A percentile compares a stretch with the other conserved stretches of the same genome.
Evolutionary conservation across 768 basidiomycete species (phyloP).

Genomic region (Amanita exitialis): DNA sequence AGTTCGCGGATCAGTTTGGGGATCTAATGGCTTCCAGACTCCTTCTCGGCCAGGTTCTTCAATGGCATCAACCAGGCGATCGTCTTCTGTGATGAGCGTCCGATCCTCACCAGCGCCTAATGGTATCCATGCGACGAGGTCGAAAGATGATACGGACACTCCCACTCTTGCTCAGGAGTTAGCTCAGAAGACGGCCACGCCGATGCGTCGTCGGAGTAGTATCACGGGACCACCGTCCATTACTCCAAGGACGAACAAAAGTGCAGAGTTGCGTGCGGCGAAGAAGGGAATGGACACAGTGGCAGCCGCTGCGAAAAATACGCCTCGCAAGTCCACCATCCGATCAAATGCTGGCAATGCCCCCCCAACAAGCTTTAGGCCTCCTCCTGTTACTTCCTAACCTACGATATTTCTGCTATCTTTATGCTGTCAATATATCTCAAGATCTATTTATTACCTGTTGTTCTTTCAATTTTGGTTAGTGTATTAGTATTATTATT

Average conservation of each 20-base stretch:
- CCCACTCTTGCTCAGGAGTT: background rate
- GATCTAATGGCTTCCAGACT: background rate
- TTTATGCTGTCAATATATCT: background rate
- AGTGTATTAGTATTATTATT: background rate
- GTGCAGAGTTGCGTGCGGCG: slow-evolving; percentile 58
- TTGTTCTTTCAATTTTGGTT: background rate
- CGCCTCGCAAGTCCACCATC: slow-evolving; percentile 19
- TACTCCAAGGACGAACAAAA: slow-evolving; percentile 62
- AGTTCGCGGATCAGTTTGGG: slow-evolving; percentile 36
- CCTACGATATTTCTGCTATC: background rate
- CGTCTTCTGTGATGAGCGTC: background rate
- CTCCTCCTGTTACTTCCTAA: slow-evolving; percentile 14
- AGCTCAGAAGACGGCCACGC: slow-evolving; percentile 1
- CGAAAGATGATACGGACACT: slow-evolving; percentile 4
- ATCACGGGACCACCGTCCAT: slow-evolving; percentile 48
- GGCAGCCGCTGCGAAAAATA: slow-evolving; percentile 26
- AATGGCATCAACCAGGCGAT: background rate
- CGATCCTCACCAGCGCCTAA: background rate
- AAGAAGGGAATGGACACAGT: slow-evolving; percentile 52
- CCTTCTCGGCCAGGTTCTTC: slow-evolving; percentile 1
- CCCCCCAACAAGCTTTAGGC: slow-evolving; percentile 32
- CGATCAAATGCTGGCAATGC: slow-evolving; percentile 16
- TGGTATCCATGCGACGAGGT: background rate
- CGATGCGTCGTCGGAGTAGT: slow-evolving; percentile 52
- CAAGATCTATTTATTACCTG: background rate